phyloP scores from a whole-genome alignment of 176 grass and related monocot species.

The Aegilops speltoides region DNA sequence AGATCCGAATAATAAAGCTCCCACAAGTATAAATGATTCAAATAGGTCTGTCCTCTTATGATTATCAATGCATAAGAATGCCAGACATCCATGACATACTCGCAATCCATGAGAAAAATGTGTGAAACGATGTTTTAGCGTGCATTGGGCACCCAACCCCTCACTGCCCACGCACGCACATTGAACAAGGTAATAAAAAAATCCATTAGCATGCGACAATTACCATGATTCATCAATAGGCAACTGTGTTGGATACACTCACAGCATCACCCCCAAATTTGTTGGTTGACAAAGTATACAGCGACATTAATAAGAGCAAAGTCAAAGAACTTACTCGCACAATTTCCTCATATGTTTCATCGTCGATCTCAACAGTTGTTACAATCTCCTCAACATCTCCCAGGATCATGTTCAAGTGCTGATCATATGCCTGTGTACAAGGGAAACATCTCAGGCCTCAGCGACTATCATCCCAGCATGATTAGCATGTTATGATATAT shows the following conservation, averaged over 20 bases:
- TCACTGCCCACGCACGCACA: neutral
- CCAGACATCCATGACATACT: no score
- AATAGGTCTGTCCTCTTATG: neutral
- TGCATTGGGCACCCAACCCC: neutral
- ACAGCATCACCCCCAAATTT: neutral
- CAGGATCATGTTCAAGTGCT: constrained; percentile 99
- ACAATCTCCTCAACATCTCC: constrained; percentile 98
- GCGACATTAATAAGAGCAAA: neutral
- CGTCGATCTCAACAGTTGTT: constrained; percentile 90
- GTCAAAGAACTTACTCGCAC: constrained; percentile 58
- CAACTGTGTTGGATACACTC: neutral
- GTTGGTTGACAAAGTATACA: neutral
- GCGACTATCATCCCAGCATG: neutral
- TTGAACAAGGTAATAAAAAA: neutral
- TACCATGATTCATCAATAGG: neutral
- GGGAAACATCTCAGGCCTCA: neutral
- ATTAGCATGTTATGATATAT: neutral
- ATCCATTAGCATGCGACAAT: neutral
- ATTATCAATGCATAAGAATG: neutral
- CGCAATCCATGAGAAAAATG: no score
- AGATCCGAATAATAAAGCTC: neutral
- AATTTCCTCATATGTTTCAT: constrained; percentile 99
- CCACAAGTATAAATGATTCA: neutral
- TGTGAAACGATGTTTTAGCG: no score
- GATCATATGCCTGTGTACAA: constrained; percentile 83